A percentile compares a stretch with the other conserved stretches of the same genome.
phyloP scores from a whole-genome alignment of 176 grass and related monocot genomes.

The Oryza punctata region DNA sequence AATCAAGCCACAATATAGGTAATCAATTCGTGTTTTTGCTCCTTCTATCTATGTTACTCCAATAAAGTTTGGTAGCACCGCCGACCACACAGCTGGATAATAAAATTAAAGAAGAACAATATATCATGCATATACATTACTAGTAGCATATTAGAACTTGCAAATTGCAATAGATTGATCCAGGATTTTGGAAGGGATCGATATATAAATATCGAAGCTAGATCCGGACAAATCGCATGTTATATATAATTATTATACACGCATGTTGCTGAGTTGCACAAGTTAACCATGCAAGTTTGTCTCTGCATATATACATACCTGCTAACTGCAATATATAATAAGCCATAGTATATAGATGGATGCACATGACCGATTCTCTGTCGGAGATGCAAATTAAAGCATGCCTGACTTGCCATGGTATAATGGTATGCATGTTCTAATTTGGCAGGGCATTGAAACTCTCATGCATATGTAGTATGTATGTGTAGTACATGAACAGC shows the following conservation, averaged over 20 bases:
- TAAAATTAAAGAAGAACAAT: neutral
- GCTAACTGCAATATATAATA: neutral
- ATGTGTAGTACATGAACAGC: neutral
- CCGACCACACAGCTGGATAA: neutral
- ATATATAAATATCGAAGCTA: neutral
- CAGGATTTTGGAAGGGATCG: neutral
- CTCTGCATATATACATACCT: neutral
- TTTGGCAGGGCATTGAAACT: neutral
- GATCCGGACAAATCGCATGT: neutral
- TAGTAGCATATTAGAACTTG: neutral
- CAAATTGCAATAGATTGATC: neutral
- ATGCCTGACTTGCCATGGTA: neutral
- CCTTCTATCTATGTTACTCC: neutral
- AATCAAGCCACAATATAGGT: too few species aligned
- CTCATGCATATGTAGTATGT: neutral
- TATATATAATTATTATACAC: neutral
- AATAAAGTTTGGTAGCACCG: neutral
- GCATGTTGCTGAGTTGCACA: neutral
- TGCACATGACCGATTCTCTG: neutral
- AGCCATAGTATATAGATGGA: too few species aligned
- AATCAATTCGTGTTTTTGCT: neutral
- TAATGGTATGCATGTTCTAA: neutral
- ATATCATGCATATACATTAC: neutral
- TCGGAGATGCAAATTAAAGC: neutral
- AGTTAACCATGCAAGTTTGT: too few species aligned